A percentile compares a stretch with the other conserved stretches of the same genome.
Evolutionary conservation across 108 stramenopile species (phyloP).

Genomic region (Aureococcus anophagefferens): DNA sequence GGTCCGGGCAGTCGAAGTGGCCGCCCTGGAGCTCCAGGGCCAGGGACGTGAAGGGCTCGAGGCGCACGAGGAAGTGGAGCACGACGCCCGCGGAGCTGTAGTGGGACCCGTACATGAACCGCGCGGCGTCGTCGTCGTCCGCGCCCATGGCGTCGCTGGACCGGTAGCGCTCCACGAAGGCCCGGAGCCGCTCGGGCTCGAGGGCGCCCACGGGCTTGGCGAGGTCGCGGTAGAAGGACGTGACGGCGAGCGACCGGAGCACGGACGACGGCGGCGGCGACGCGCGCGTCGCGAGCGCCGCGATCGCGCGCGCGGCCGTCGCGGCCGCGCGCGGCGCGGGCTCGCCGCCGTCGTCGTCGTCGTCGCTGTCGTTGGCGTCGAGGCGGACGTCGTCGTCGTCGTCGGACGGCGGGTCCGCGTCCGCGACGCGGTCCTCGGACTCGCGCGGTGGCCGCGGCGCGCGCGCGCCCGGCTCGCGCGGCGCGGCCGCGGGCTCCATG

Average conservation of each 20-base stretch:
- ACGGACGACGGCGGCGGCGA: no score
- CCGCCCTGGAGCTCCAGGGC: slow-evolving; percentile 95
- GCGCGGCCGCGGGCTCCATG: no score
- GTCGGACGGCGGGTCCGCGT: no score
- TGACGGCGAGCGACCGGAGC: no score
- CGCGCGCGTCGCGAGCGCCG: no score
- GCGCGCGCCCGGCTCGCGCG: slow-evolving; percentile 48
- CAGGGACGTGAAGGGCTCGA: slow-evolving; percentile 87
- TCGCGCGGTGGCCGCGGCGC: no score
- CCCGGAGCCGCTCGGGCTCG: slow-evolving; percentile 15
- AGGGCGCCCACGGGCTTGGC: slow-evolving; percentile 48
- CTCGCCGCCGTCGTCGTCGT: no score
- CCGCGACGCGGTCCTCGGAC: no score
- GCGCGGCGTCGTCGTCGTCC: slow-evolving; percentile 27
- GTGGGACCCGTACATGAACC: slow-evolving; percentile 89
- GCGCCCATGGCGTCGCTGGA: slow-evolving; percentile 29
- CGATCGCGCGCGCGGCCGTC: no score
- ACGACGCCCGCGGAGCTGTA: slow-evolving; percentile 94
- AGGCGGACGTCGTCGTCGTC: no score
- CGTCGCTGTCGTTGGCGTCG: no score
- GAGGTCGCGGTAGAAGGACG: slow-evolving; percentile 48
- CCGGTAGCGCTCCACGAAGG: slow-evolving; percentile 22
- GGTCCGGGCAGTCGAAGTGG: slow-evolving; percentile 91
- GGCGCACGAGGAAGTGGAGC: slow-evolving; percentile 86
- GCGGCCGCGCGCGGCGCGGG: no score